Evolutionary conservation across 2,329 filamentous ascomycete species (phyloP), one percentile per base, ranked within the genome.

Genomic region (Ceratocystis papillata): DNA sequence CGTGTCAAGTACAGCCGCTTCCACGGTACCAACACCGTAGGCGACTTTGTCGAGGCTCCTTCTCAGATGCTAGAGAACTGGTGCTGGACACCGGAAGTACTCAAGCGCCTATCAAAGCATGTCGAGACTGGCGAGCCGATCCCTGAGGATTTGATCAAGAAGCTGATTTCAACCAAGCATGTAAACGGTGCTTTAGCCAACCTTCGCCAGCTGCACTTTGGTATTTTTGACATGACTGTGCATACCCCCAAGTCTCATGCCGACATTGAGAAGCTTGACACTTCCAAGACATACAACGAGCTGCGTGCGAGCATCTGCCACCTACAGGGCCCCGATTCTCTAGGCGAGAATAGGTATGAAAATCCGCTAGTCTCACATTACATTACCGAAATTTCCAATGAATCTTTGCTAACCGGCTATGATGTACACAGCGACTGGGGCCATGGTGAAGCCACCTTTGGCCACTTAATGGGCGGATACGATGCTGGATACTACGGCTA

Each of bases 401-500:
- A 30, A 12, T 5, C 7, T 10, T 65, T 17, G n/a, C 62, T 64
- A 64, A 64, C 48, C 22, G 66, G 63, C 22, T 30, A 48, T 12
- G 44, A 55, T 22, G 12, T 10, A 25, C 48, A 61, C 57, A 83
- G 81, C 73, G 79, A 80, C 68, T 91, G 88, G 87, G 89, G 87
- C 50, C 83, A 91, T 71, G 88, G 89, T 12, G 84, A 92, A 72
- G 87, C 88, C 5, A 90, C 86, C 0, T 92, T 94, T 72, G 88
- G 89, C 17, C 89, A 94, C 75, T 79, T 93, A 69, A 89, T 93
- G 68, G 88, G 88, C 64, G 89, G 89, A 1, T 94, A 94, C 72
- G 89, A 93, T 74, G 89, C 89, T 37, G 88, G 89, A 55, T 93
- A 93, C 77, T 94, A 94, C 74, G 84, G 85, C 71, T 88, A 87